phyloP scores from a whole-genome alignment of 305 asterid species.

The Withania somnifera region DNA sequence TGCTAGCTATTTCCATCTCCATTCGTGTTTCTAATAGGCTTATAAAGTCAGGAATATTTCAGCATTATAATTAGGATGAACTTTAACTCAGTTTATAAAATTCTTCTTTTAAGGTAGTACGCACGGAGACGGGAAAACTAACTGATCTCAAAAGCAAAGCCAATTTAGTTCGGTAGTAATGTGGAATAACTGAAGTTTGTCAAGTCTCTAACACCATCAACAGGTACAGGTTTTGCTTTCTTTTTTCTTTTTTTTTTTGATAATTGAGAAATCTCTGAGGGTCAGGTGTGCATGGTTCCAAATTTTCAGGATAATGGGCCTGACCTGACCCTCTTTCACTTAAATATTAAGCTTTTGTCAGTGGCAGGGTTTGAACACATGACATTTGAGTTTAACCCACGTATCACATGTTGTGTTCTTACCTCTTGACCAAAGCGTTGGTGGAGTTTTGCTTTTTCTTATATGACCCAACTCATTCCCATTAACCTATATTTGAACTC shows the following conservation, averaged over 20 bases:
- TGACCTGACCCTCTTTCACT: neutral
- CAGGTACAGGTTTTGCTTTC: conserved; percentile 27
- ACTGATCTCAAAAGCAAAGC: conserved; percentile 21
- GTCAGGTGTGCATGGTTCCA: neutral
- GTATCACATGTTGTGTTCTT: neutral
- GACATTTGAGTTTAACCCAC: neutral
- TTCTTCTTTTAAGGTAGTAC: conserved; percentile 27
- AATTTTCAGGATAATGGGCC: neutral
- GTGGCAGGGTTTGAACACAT: neutral
- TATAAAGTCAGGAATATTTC: neutral
- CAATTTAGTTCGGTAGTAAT: conserved; percentile 14
- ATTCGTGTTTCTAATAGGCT: neutral
- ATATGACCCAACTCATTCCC: neutral
- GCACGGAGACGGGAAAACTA: conserved; percentile 22
- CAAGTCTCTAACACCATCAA: conserved; percentile 12
- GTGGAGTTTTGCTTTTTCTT: neutral
- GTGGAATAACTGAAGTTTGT: conserved; percentile 17
- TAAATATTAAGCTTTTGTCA: neutral
- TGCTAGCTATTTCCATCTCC: neutral
- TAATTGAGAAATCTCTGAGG: neutral
- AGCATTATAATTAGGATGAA: neutral
- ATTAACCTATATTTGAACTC: conserved; percentile 7
- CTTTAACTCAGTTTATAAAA: neutral
- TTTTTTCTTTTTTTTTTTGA: neutral
- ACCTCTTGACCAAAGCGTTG: neutral